Base-by-base conservation (phyloP, 768 basidiomycete genomes). In the Kwoniella shandongensis region DNA sequence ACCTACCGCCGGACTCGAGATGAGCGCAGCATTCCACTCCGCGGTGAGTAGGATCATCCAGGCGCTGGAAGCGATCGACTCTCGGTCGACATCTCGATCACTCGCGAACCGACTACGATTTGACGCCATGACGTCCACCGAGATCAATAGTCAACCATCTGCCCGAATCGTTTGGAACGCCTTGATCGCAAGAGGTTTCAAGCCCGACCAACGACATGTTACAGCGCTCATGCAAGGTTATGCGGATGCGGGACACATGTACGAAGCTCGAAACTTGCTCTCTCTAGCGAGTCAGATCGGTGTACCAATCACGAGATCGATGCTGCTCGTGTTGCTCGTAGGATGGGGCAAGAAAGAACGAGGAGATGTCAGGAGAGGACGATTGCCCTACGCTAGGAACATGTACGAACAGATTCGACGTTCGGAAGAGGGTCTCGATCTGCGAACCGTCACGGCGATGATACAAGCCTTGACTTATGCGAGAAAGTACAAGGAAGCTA, bases 141-240 rank as follows among this genome's bases (percentile, higher is more conserved):
- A 30, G 18, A 32, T 55, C 30, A 30, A 30, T 10, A 53, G 51
- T 8, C 13, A 59, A 4, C 66, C 69, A 1, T 54, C 66, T 15
- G 61, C 66, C 17, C 41, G 56, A n/a, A 47, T 50, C 2, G 62
- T 66, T 2, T 71, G 66, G 69, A 59, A 51, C 25, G n/a, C 52
- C 4, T 32, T 71, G 26, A 32, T 71, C 30, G 46, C 49, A 8
- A 46, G 66, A 29, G 69, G 69, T 2, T 68, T 46, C 47, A 42
- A 53, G 23, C 69, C 69, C 13, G 47, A 57, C 18, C 41, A 51
- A 18, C 30, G 40, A 18, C 69, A 71, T 50, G 49, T 68, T 30
- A 36, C 61, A 11, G 64, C 66, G 17, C 38, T 71, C 10, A 57
- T 71, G 49, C 44, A 56, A 27, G 69, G 66, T 8, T 71, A 71